A percentile compares a stretch with the other conserved stretches of the same genome.
These are phyloP conservation scores for Phyllostachys edulis DNA, from an alignment of 176 grass and related monocot species.

Conservation along the genomic window DNA sequence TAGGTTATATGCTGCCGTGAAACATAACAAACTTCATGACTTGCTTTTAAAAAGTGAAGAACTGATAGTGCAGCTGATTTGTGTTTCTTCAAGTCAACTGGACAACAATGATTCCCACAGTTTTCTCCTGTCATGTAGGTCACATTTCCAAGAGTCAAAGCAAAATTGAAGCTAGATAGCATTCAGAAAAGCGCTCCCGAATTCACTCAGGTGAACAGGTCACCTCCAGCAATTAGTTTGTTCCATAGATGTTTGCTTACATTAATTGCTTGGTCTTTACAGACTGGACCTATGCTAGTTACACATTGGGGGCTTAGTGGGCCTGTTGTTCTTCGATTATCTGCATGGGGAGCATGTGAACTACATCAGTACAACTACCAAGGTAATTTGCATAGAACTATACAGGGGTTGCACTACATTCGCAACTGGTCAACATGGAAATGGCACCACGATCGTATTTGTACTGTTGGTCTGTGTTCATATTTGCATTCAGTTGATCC, in stretches of 20 bases:
- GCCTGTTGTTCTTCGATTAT: slow-evolving; percentile 80
- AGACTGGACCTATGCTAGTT: slow-evolving; percentile 83
- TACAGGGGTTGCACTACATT: neutral
- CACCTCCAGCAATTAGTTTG: neutral
- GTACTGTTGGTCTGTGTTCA: neutral
- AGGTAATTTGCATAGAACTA: slow-evolving; percentile 42
- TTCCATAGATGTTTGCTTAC: slow-evolving; percentile 19
- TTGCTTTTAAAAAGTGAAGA: neutral
- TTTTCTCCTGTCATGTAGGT: slow-evolving; percentile 48
- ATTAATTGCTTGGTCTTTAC: slow-evolving; percentile 24
- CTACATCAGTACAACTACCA: slow-evolving; percentile 70
- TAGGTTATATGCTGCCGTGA: neutral
- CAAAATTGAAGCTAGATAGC: slow-evolving; percentile 69
- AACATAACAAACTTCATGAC: neutral
- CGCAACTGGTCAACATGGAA: neutral
- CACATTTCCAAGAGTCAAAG: slow-evolving; percentile 73
- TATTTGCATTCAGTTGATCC: slow-evolving; percentile 2
- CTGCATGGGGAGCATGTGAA: slow-evolving; percentile 84
- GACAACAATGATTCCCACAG: neutral
- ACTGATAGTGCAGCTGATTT: neutral
- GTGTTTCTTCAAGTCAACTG: neutral
- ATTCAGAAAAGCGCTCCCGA: slow-evolving; percentile 50
- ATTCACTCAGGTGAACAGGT: slow-evolving; percentile 61
- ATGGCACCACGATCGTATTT: neutral
- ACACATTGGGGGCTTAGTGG: slow-evolving; percentile 96